Percentiles rank a stretch among this genome's conserved stretches.
phyloP scores from a whole-genome alignment of 2,329 filamentous ascomycete species.

The Verruconis gallopava region DNA sequence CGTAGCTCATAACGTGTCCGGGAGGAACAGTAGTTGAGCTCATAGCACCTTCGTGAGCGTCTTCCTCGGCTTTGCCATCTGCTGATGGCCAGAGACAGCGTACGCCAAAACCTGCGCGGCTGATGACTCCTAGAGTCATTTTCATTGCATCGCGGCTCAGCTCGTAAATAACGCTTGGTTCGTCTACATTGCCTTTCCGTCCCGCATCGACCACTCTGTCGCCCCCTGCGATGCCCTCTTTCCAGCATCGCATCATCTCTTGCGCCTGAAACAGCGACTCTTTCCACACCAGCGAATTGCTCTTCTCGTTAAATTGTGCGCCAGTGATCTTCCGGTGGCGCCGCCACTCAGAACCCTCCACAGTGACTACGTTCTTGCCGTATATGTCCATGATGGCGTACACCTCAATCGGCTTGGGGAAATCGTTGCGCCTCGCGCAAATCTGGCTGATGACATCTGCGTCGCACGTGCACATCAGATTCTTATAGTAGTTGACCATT shows the following conservation, averaged over 20 bases:
- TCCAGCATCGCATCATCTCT: constrained; percentile 47
- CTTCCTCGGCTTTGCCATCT: constrained; percentile 21
- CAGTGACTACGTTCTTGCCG: constrained; percentile 57
- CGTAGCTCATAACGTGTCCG: constrained; percentile 42
- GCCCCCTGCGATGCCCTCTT: constrained; percentile 16
- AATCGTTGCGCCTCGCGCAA: constrained; percentile 52
- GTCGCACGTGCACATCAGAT: constrained; percentile 46
- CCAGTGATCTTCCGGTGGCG: constrained; percentile 60
- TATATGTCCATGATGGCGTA: constrained; percentile 52
- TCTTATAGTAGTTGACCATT: constrained; percentile 43
- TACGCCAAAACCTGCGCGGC: constrained; percentile 59
- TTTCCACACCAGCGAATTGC: constrained; percentile 52
- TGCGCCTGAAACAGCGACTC: constrained; percentile 52
- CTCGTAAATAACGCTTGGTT: constrained; percentile 37
- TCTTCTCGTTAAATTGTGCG: constrained; percentile 64
- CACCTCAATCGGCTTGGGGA: constrained; percentile 52
- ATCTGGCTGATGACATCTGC: constrained; percentile 55
- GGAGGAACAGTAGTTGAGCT: constrained; percentile 19
- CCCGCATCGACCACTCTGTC: constrained; percentile 24
- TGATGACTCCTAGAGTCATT: constrained; percentile 45
- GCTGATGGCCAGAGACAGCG: constrained; percentile 39
- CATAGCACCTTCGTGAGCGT: constrained; percentile 16
- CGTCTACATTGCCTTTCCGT: constrained; percentile 18
- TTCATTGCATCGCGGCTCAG: constrained; percentile 54
- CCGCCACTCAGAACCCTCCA: constrained; percentile 58